phyloP scores from a whole-genome alignment of 805 yeast genomes.

The Candida adriatica region DNA sequence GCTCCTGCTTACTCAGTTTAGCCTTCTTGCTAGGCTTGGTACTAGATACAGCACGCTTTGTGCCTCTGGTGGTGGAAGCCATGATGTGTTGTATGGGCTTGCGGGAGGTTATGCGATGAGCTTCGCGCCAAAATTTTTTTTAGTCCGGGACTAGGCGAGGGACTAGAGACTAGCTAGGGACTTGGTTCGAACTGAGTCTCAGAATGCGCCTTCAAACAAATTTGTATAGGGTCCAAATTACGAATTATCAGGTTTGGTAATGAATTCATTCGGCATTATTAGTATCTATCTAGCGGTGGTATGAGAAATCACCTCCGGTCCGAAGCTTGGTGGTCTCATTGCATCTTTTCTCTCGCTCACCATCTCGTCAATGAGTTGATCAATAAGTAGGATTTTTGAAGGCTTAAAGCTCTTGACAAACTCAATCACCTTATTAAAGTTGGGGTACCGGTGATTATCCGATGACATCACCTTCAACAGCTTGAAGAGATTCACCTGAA shows the following conservation, averaged over 20 bases:
- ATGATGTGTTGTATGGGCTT: conserved; percentile 8
- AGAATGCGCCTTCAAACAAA: no score
- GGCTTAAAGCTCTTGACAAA: conserved; percentile 6
- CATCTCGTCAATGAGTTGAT: conserved; percentile 19
- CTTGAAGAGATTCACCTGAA: conserved; percentile 19
- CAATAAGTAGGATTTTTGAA: conserved; percentile 14
- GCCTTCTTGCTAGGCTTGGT: conserved; percentile 14
- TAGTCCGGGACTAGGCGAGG: conserved; percentile 1
- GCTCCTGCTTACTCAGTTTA: conserved; percentile 16
- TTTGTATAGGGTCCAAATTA: no score
- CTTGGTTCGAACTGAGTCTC: no score
- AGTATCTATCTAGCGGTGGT: no score
- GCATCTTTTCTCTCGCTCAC: conserved; percentile 25
- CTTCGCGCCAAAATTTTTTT: conserved; percentile 4
- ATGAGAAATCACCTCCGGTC: not conserved
- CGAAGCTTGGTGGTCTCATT: conserved; percentile 26
- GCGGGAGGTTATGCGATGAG: not conserved
- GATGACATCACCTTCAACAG: conserved; percentile 13
- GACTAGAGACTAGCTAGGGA: no score
- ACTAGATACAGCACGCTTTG: conserved; percentile 16
- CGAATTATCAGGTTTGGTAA: no score
- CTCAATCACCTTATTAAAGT: conserved; percentile 8
- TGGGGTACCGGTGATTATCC: conserved; percentile 10
- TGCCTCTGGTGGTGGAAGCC: conserved; percentile 17
- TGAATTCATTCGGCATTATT: no score